Conservation (phyloP, 192 early-diverging fungal genomes). For the Kickxella alabastrina region DNA sequence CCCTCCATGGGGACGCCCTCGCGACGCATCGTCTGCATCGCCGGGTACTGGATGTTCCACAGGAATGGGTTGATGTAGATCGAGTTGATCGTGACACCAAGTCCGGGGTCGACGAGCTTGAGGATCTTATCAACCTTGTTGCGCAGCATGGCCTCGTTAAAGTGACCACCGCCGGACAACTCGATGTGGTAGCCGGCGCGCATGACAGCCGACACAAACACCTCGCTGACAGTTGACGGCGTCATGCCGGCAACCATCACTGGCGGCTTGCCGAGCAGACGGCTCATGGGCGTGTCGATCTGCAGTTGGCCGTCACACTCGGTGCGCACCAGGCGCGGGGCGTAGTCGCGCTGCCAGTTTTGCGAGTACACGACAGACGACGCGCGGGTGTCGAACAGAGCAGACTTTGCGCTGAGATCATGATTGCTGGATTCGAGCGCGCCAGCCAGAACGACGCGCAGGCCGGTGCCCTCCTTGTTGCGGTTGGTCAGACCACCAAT, state of each 20-base stretch:
- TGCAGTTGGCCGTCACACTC: constrained; percentile 66
- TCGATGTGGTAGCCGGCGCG: constrained; percentile 91
- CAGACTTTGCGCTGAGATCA: constrained; percentile 73
- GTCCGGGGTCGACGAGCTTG: constrained; percentile 69
- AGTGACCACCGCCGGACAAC: constrained; percentile 89
- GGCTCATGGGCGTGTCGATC: constrained; percentile 82
- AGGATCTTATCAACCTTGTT: constrained; percentile 79
- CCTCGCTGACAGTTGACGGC: constrained; percentile 75
- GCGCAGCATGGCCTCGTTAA: constrained; percentile 75
- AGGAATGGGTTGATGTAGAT: constrained; percentile 86
- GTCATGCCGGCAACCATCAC: constrained; percentile 95
- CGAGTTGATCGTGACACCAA: constrained; percentile 84
- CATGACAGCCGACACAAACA: constrained; percentile 81
- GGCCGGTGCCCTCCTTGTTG: constrained; percentile 90
- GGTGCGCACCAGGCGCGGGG: constrained; percentile 76
- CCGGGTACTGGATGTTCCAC: constrained; percentile 85
- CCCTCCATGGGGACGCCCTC: constrained; percentile 94
- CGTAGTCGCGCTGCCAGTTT: constrained; percentile 85
- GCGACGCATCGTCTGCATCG: constrained; percentile 75
- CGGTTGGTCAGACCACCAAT: constrained; percentile 86
- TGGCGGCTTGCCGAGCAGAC: constrained; percentile 83
- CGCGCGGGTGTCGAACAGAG: constrained; percentile 74
- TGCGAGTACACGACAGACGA: constrained; percentile 72
- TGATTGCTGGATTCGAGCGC: constrained; percentile 47
- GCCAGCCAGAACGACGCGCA: constrained; percentile 49